These are phyloP conservation scores for Cucumis hystrix DNA, from an alignment of 306 rosid genomes.

Conservation along the genomic window DNA sequence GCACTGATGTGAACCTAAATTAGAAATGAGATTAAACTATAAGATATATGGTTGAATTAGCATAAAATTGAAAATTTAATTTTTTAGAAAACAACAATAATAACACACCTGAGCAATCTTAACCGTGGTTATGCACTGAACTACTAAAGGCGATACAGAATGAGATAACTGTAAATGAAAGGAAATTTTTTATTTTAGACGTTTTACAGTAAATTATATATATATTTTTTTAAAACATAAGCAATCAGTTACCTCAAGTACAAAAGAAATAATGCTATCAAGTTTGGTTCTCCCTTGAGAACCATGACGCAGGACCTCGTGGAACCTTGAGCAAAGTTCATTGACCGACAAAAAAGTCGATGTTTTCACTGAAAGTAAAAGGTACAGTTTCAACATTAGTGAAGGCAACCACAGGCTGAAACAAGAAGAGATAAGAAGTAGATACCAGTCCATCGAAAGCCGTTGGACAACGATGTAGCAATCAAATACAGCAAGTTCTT, in stretches of 20 bases:
- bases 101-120: constrained; percentile 80
- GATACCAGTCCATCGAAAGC: constrained; percentile 82
- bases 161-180: constrained; percentile 45
- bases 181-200: background rate
- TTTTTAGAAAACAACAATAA: background rate
- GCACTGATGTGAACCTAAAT: constrained; percentile 76
- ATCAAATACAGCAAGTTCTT: constrained; percentile 47
- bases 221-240: background rate
- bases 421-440: constrained; percentile 8
- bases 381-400: background rate
- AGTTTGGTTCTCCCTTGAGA: constrained; percentile 18
- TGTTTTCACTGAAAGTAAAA: constrained; percentile 54
- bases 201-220: background rate
- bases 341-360: constrained; percentile 47
- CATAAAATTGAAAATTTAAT: background rate
- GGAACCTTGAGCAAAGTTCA: constrained; percentile 65
- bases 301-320: constrained; percentile 26
- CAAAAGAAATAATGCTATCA: constrained; percentile 34
- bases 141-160: constrained; percentile 43
- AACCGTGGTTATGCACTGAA: constrained; percentile 58
- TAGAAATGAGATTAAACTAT: background rate
- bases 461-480: constrained; percentile 37
- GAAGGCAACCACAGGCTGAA: background rate
- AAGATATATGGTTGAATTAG: background rate
- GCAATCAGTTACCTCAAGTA: constrained; percentile 45